phyloP scores from a whole-genome alignment of 2,329 filamentous ascomycete species.

The Trichophyton benhamiae region DNA sequence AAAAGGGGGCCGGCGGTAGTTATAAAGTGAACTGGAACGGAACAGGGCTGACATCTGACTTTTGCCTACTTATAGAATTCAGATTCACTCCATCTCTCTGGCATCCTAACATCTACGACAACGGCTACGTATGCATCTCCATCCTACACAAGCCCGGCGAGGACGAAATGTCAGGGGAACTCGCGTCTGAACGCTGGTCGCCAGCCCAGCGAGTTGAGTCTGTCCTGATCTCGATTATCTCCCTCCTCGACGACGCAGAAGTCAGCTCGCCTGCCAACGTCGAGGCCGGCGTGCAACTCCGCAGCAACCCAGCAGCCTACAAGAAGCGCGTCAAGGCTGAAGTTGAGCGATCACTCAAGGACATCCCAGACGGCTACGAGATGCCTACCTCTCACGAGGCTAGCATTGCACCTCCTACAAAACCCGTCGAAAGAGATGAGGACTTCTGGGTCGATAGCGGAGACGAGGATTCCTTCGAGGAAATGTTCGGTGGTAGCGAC shows the following conservation, averaged over 20 bases:
- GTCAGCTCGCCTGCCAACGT: conserved; percentile 90
- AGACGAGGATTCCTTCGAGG: conserved; percentile 52
- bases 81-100: conserved; percentile 68
- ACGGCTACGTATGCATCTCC: conserved; percentile 88
- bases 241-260: conserved; percentile 86
- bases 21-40: too few species aligned
- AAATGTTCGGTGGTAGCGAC: conserved; percentile 67
- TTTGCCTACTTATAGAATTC: conserved; percentile 39
- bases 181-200: conserved; percentile 84
- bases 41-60: background rate
- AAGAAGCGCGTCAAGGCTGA: conserved; percentile 55
- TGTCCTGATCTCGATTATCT: conserved; percentile 81
- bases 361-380: conserved; percentile 65
- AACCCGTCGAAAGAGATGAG: conserved; percentile 38
- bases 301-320: conserved; percentile 59
- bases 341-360: conserved; percentile 59
- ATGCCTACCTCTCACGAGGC: conserved; percentile 62
- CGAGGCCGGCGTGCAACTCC: conserved; percentile 75
- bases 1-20: too few species aligned
- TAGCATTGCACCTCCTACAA: conserved; percentile 29
- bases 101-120: conserved; percentile 87
- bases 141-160: conserved; percentile 89
- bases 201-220: conserved; percentile 90
- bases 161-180: conserved; percentile 82
- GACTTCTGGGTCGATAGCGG: conserved; percentile 74